Evolutionary conservation across 208 protist genomes (phyloP), one percentile per base, ranked within the genome.

Genomic region (Acanthamoeba castellanii): DNA sequence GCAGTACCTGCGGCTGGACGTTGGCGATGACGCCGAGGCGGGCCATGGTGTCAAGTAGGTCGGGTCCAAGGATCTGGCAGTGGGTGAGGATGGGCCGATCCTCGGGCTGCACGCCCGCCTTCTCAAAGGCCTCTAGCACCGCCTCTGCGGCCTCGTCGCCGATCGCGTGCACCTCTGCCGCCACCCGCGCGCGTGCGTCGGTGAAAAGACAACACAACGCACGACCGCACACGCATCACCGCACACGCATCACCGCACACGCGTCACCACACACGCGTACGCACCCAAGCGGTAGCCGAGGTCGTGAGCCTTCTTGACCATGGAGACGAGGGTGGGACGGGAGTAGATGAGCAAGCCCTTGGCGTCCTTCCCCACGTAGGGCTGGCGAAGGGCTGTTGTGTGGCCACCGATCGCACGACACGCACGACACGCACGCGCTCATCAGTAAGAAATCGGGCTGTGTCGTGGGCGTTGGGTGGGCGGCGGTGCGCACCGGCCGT

Each of bases 11-110:
- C 20, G 97, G 97, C 95, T 98, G 97, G 96, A 98, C 97, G 25
- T 95, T 97, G n/a, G 97, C 97, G 89, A 98, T 97, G 78, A 98
- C 97, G 78, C 92, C 93, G 81, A 96, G 55, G 45, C 55, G 89
- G 74, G 89, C 37, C 95, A 98, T 98, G 82, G 96, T 89, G 52
- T 96, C 85, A 59, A 97, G 97, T 20, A 91, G 25, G 22, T 97
- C 72, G 50, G 95, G 96, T 20, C 85, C 81, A 20, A 97, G 94
- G 95, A 98, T 96, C 95, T 98, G 97, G 52, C 96, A 97, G 95
- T 98, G 97, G 92, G 98, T 97, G 81, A 98, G 95, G 66, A 97
- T 96, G 18, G 96, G 97, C 64, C 97, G 96, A 88, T 96, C 96
- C 30, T 95, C 84, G 87, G 42, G 52, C 91, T 88, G 64, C 22